Conservation (phyloP, 2,329 filamentous ascomycete genomes). For the Didymella arachidicola region DNA sequence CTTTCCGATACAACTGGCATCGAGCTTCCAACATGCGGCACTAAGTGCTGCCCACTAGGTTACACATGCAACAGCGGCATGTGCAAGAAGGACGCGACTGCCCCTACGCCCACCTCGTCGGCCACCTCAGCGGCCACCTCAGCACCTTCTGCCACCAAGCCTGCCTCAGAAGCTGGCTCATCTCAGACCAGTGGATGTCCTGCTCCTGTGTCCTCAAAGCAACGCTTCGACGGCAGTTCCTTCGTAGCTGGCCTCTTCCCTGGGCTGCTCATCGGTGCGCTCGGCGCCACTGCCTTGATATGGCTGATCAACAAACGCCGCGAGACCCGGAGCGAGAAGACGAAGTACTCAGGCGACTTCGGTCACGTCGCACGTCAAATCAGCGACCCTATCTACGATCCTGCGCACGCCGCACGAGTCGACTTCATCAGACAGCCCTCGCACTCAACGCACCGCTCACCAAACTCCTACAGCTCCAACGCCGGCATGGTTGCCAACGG, state of each 20-base stretch:
- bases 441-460: constrained; percentile 29
- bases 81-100: constrained; percentile 61
- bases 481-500: constrained; percentile 37
- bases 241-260: constrained; percentile 51
- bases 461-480: constrained; percentile 37
- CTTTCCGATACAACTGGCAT: constrained; percentile 66
- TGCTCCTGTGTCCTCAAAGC: constrained; percentile 26
- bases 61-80: constrained; percentile 66
- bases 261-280: constrained; percentile 47
- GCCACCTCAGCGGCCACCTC: constrained; percentile 27
- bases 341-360: constrained; percentile 49
- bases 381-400: constrained; percentile 52
- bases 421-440: constrained; percentile 49
- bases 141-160: constrained; percentile 38
- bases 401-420: constrained; percentile 43
- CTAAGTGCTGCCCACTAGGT: constrained; percentile 74
- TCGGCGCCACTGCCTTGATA: constrained; percentile 41
- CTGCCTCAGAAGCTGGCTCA: constrained; percentile 33
- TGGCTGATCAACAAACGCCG: constrained; percentile 49
- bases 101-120: constrained; percentile 32
- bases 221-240: constrained; percentile 45
- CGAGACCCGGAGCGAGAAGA: constrained; percentile 34
- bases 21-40: constrained; percentile 65
- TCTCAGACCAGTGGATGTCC: constrained; percentile 41
- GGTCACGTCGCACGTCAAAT: constrained; percentile 49